Evolutionary conservation across 208 protist genomes (phyloP), one percentile per base, ranked within the genome.

Genomic region (Angomonas desouzai): DNA sequence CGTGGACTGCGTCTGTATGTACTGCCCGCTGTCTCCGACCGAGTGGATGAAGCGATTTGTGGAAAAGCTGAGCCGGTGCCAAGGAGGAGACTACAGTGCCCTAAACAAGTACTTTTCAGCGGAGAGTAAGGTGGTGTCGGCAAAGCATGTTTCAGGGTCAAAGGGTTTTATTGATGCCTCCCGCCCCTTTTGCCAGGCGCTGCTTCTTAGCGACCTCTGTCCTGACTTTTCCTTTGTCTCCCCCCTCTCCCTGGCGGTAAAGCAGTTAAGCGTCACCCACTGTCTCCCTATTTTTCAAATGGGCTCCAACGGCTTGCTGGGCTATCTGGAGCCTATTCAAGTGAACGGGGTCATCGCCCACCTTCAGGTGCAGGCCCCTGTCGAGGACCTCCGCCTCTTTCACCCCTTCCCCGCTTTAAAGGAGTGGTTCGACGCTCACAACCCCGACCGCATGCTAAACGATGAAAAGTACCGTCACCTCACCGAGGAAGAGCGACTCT

Each of bases 361-460:
- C n/a, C n/a, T n/a, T n/a, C n/a, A n/a, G 33, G 25, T 33, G 34
- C 3, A 27, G 34, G 34, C 32, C 2, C 6, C 25, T 18, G 23
- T 25, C 32, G 70, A 79, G 23, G 97, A 99, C 65, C 79, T 98
- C 66, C 86, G 97, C 62, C 72, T 98, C 1, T 85, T 86, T 32
- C 72, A 86, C 48, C 93, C 94, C 13, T 98, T 97, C 63, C 78
- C 85, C 2, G 79, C 55, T n/a, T 68, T 97, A 16, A 22, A 80
- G 30, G 36, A 13, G 2, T 93, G 81, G 77, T 83, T 94, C 51
- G 70, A 77, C 32, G 38, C 60, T 2, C 75, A 92, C 53, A 55
- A 90, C 43, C 75, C 70, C 16, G 69, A 83, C 25, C 3, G 18
- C 45, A 9, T 51, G 10, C 9, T 51, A 4, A 68, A 96, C 51